Evolutionary conservation across 2,329 filamentous ascomycete species (phyloP).

Genomic region (Apiospora aurea): DNA sequence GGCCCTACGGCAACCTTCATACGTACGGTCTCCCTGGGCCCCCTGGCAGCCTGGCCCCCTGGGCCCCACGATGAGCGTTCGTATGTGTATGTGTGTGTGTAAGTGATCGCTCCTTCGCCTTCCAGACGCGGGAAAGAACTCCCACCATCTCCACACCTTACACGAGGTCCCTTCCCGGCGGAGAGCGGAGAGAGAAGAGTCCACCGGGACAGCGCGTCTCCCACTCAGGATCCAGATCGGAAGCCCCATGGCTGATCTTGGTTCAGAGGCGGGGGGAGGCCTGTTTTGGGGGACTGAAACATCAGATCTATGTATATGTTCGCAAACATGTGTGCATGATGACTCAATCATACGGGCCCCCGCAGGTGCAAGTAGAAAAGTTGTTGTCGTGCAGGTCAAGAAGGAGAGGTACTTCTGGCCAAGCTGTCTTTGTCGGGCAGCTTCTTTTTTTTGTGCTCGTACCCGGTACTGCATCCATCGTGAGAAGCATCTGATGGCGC

Average conservation of each 20-base stretch:
- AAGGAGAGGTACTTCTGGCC: neutral
- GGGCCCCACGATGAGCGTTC: neutral
- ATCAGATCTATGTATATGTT: neutral
- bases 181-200: neutral
- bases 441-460: neutral
- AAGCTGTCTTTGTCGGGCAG: neutral
- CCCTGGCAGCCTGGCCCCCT: no score
- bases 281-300: neutral
- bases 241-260: conserved; percentile 4
- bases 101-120: neutral
- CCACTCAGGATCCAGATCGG: neutral
- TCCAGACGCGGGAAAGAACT: conserved; percentile 6
- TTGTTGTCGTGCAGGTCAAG: neutral
- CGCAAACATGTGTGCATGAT: conserved; percentile 11
- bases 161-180: conserved; percentile 1
- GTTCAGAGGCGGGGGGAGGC: neutral
- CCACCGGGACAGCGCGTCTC: neutral
- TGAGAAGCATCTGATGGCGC: neutral
- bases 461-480: neutral
- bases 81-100: neutral
- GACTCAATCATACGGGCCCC: conserved; percentile 2
- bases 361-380: neutral
- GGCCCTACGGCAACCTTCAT: neutral
- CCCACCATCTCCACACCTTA: neutral
- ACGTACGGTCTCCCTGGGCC: neutral